Conservation (phyloP, 345 rosid species). For the Arabidopsis arenosa region DNA sequence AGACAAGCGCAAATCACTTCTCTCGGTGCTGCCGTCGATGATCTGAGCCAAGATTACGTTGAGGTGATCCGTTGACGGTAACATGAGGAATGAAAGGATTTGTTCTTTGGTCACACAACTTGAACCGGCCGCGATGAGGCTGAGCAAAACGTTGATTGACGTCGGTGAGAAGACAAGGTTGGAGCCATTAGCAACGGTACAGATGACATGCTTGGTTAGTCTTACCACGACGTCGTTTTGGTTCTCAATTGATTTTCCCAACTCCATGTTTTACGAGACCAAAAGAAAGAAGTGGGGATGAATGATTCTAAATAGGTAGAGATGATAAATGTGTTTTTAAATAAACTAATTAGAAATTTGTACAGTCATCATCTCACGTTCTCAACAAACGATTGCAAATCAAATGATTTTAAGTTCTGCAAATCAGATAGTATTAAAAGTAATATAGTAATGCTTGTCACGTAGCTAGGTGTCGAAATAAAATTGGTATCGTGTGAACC, state of each 20-base stretch:
- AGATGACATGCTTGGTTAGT: conserved; percentile 53
- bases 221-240: conserved; percentile 60
- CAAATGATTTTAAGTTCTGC: no score
- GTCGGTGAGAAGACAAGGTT: conserved; percentile 74
- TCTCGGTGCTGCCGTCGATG: conserved; percentile 52
- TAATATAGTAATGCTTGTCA: background rate
- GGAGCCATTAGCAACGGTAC: conserved; percentile 50
- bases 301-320: background rate
- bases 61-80: conserved; percentile 58
- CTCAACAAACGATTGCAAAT: no score
- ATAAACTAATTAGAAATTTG: no score
- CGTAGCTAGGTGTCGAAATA: no score
- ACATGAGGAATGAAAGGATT: conserved; percentile 71
- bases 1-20: conserved; percentile 56
- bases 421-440: background rate
- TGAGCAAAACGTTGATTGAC: conserved; percentile 63
- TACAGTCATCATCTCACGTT: no score
- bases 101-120: conserved; percentile 48
- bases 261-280: conserved; percentile 48
- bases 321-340: background rate
- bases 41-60: conserved; percentile 54
- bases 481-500: background rate
- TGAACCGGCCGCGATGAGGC: conserved; percentile 70
- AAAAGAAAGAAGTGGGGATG: background rate
- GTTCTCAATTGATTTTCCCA: conserved; percentile 48